Evolutionary conservation across 2,329 filamentous ascomycete genomes (phyloP), one percentile per base, ranked within the genome.

Genomic region (Aspergillus texensis): DNA sequence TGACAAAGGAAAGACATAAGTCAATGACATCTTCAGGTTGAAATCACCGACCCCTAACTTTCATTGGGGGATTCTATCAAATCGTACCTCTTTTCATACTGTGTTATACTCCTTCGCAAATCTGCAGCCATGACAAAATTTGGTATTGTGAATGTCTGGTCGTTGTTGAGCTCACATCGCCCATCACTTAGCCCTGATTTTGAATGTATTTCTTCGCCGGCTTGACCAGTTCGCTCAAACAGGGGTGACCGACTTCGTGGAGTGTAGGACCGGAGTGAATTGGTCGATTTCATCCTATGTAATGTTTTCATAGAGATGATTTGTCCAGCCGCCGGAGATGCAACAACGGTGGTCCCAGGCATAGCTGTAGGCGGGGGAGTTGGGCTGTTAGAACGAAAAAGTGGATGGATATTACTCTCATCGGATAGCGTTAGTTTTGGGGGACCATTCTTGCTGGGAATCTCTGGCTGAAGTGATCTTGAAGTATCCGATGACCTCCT

Each of bases 321-420:
- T 65, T 86, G 83, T 8, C 82, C 85, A 3, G 84, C 83, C 36
- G 82, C 79, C 2, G 85, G 85, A 2, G 84, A 84, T 12, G 85
- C 86, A 21, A 81, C 79, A 53, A 88, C 83, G 61, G 82, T 82
- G 0, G 86, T 88, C 0, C 83, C 83, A 0, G 82, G 81, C 0
- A 82, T 84, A 2, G 81, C 74, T 1, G 81, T 79, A 12, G 85
- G 82, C 3, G 85, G 82, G 21, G 85, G 85, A 1, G 78, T 79
- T 11, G 84, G 83, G 64, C 82, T 85, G 65, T 82, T 82, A 3
- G 80, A 80, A 48, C 86, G 80, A 73, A 88, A 88, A 3, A 88
- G 77, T 14, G 86, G 86, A 68, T 88, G 86, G 58, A 88, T 87
- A 62, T 86, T 80, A 12, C 81, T 79, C 69, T 86, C 83, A 63